Conservation (phyloP, 2,329 filamentous ascomycete genomes). For the Botryotinia narcissicola region DNA sequence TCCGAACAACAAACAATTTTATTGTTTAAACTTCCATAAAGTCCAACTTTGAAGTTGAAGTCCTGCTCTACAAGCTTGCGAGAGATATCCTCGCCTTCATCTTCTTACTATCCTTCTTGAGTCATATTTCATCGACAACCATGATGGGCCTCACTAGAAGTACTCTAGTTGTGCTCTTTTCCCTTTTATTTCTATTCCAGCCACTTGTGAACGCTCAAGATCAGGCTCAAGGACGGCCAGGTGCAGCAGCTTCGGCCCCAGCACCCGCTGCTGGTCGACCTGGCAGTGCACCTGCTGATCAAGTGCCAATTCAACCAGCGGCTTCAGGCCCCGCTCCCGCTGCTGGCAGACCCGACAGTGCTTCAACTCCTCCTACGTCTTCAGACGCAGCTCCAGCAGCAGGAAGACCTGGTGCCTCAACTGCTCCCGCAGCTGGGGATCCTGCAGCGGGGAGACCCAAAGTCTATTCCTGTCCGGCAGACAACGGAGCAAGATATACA, state of each 20-base stretch:
- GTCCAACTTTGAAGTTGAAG: neutral
- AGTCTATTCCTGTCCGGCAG: constrained; percentile 11
- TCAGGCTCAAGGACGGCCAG: constrained; percentile 10
- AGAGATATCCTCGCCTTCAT: constrained; percentile 3
- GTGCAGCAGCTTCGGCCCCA: neutral
- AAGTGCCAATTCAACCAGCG: neutral
- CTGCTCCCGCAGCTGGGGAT: neutral
- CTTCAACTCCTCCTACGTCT: neutral
- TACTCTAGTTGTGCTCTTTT: neutral
- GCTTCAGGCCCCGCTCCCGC: neutral
- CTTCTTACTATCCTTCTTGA: neutral
- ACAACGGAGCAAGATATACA: constrained; percentile 6
- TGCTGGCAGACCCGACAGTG: neutral
- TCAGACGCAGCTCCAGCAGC: neutral
- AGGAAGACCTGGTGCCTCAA: neutral
- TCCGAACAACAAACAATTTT: neutral
- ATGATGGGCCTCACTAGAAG: constrained; percentile 16
- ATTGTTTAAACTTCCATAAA: neutral
- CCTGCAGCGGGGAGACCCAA: neutral
- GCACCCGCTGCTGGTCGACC: constrained; percentile 5
- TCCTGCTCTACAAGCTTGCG: constrained; percentile 3
- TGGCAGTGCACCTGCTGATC: neutral
- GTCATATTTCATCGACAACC: neutral
- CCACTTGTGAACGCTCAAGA: constrained; percentile 9
- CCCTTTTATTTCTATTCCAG: neutral